Percentiles rank a stretch among this genome's conserved stretches.
phyloP scores from a whole-genome alignment of 805 yeast genomes.

The Hanseniaspora jakobsenii region DNA sequence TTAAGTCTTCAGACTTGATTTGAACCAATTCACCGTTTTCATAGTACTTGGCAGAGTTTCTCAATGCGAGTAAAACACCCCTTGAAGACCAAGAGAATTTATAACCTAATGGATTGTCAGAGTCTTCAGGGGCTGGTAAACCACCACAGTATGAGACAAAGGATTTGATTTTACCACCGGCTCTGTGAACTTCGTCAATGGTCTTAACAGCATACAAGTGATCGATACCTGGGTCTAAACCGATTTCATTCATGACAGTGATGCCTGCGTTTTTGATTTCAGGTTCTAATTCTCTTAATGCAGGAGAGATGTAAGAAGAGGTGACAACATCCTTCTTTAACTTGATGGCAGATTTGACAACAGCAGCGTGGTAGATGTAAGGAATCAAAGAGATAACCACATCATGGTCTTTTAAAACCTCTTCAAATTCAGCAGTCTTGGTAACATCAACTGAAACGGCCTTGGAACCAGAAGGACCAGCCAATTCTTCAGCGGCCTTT shows the following conservation, averaged over 20 bases:
- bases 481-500: slow-evolving; percentile 72
- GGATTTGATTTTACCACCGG: slow-evolving; percentile 83
- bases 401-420: slow-evolving; percentile 64
- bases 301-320: slow-evolving; percentile 93
- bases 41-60: slow-evolving; percentile 86
- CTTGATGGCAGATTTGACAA: slow-evolving; percentile 86
- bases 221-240: slow-evolving; percentile 97
- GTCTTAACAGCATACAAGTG: slow-evolving; percentile 97
- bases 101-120: slow-evolving; percentile 96
- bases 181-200: slow-evolving; percentile 86
- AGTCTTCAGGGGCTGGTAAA: slow-evolving; percentile 93
- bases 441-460: slow-evolving; percentile 86
- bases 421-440: slow-evolving; percentile 65
- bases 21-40: slow-evolving; percentile 71
- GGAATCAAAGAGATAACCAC: slow-evolving; percentile 91
- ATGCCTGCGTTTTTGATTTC: slow-evolving; percentile 90
- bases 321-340: slow-evolving; percentile 82
- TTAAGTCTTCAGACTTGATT: slow-evolving; percentile 77
- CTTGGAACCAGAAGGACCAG: slow-evolving; percentile 66
- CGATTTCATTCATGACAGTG: slow-evolving; percentile 96
- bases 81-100: slow-evolving; percentile 98
- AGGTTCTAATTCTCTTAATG: slow-evolving; percentile 72
- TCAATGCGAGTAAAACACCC: slow-evolving; percentile 89
- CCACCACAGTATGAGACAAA: slow-evolving; percentile 98
- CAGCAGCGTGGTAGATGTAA: slow-evolving; percentile 84